phyloP scores from a whole-genome alignment of 441 rosid genomes.

The Gossypium laxum region DNA sequence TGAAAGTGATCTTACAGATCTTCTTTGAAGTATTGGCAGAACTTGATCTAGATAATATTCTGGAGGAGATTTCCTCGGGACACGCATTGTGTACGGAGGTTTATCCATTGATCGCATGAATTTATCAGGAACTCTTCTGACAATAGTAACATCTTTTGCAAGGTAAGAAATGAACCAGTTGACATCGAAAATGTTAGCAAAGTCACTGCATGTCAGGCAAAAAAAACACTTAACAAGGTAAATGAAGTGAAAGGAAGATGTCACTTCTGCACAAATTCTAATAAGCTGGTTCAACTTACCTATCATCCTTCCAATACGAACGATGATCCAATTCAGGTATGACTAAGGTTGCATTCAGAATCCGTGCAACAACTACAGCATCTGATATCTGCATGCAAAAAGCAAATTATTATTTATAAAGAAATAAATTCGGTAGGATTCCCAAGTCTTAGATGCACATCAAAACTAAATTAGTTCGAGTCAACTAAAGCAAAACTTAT shows the following conservation, averaged over 20 bases:
- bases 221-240: conserved; percentile 3
- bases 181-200: conserved; percentile 75
- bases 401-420: conserved; percentile 13
- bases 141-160: conserved; percentile 77
- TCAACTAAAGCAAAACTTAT: conserved; percentile 3
- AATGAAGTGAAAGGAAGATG: neutral
- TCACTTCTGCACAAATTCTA: neutral
- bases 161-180: conserved; percentile 89
- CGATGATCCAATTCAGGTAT: conserved; percentile 93
- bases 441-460: neutral
- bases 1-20: conserved; percentile 45
- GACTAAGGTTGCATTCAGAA: conserved; percentile 87
- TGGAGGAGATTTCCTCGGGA: conserved; percentile 84
- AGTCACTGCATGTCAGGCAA: conserved; percentile 58
- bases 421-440: neutral
- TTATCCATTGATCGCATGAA: conserved; percentile 92
- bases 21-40: conserved; percentile 68
- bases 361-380: conserved; percentile 90
- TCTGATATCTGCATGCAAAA: conserved; percentile 63
- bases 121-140: conserved; percentile 87
- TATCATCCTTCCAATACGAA: conserved; percentile 92
- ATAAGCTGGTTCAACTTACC: conserved; percentile 33
- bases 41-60: conserved; percentile 95
- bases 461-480: conserved; percentile 1
- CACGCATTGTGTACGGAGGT: conserved; percentile 94